phyloP scores from a whole-genome alignment of 768 basidiomycete genomes.

The Hygrocybe punicea region DNA sequence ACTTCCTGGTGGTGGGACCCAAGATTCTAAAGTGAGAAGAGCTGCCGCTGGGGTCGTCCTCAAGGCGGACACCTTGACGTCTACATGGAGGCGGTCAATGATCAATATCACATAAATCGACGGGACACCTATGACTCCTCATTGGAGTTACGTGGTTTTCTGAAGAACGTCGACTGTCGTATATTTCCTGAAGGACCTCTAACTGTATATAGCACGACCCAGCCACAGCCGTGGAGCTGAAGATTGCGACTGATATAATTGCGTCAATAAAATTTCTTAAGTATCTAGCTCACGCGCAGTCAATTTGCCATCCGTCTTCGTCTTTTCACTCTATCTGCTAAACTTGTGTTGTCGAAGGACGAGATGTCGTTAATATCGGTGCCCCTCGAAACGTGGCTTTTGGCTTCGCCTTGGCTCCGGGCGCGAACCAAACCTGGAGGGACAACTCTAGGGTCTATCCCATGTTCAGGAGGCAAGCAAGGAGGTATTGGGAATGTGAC shows the following conservation, averaged over 20 bases:
- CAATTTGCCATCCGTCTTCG: background rate
- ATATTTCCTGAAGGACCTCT: too few relatives aligned
- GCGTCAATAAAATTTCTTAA: too few relatives aligned
- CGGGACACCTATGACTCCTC: too few relatives aligned
- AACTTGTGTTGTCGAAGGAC: background rate
- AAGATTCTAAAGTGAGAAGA: constrained; percentile 59
- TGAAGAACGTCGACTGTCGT: too few relatives aligned
- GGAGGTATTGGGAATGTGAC: background rate
- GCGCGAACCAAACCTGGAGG: too few relatives aligned
- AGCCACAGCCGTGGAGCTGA: too few relatives aligned
- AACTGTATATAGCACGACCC: too few relatives aligned
- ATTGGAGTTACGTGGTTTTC: too few relatives aligned
- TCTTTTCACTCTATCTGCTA: constrained; percentile 4
- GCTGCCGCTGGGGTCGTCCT: constrained; percentile 78
- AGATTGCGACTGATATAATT: too few relatives aligned
- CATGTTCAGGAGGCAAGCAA: background rate
- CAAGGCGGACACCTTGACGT: constrained; percentile 69
- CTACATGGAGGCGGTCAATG: constrained; percentile 67
- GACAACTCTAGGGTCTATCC: background rate
- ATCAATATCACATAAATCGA: constrained; percentile 28
- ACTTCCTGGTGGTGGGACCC: constrained; percentile 59
- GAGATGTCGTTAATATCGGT: background rate
- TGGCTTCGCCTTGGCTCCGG: background rate
- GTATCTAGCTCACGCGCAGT: background rate
- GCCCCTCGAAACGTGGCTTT: background rate